Percentiles rank a stretch among this genome's conserved stretches.
phyloP scores from a whole-genome alignment of 1,284 basidiomycete genomes.

The Erythrobasidium hasegawianum region DNA sequence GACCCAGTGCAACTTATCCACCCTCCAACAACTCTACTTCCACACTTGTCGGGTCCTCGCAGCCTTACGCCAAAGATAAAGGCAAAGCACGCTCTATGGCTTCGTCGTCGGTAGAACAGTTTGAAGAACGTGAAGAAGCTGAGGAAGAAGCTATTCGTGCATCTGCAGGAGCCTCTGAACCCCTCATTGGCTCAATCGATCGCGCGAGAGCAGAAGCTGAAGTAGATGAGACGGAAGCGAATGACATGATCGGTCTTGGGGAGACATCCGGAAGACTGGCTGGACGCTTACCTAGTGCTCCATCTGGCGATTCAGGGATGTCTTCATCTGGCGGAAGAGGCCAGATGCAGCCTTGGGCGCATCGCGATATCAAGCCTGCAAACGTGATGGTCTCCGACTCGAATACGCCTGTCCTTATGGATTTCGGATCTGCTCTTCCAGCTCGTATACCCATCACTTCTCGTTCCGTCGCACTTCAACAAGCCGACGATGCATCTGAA shows the following conservation, averaged over 20 bases:
- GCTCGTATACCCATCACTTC: slow-evolving; percentile 74
- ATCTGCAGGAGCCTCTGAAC: slow-evolving; percentile 47
- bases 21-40: slow-evolving; percentile 3
- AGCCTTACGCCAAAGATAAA: slow-evolving; percentile 42
- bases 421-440: slow-evolving; percentile 85
- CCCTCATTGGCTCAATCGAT: slow-evolving; percentile 42
- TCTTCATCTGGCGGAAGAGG: slow-evolving; percentile 47
- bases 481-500: slow-evolving; percentile 91
- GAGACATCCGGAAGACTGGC: slow-evolving; percentile 8
- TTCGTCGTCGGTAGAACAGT: slow-evolving; percentile 45
- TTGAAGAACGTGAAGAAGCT: slow-evolving; percentile 45
- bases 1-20: slow-evolving; percentile 45
- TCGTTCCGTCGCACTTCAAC: slow-evolving; percentile 76
- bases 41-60: slow-evolving; percentile 43
- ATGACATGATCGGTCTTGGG: slow-evolving; percentile 3
- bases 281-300: slow-evolving; percentile 14
- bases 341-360: slow-evolving; percentile 81
- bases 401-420: slow-evolving; percentile 90
- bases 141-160: slow-evolving; percentile 39
- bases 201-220: slow-evolving; percentile 28
- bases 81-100: slow-evolving; percentile 57
- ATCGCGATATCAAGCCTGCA: slow-evolving; percentile 96
- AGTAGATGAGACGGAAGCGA: slow-evolving; percentile 27
- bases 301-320: neutral
- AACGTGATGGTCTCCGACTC: slow-evolving; percentile 97